Evolutionary conservation across 495 filamentous ascomycete species (phyloP).

Genomic region (Venustampulla echinocandica): DNA sequence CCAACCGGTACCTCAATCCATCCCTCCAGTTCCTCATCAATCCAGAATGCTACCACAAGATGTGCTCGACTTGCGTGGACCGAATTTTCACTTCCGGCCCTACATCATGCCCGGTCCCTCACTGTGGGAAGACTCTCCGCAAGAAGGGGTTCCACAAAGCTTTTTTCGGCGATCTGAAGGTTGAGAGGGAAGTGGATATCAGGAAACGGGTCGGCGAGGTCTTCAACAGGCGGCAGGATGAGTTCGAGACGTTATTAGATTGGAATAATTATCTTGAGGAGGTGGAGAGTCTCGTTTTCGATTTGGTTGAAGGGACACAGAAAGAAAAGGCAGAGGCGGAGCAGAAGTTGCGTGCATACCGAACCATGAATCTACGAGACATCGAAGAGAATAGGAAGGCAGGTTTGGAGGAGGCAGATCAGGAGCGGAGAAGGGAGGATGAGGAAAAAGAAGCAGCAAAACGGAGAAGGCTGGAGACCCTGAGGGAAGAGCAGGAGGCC

Average conservation of each 20-base stretch:
- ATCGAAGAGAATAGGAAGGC: constrained; percentile 62
- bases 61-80: constrained; percentile 93
- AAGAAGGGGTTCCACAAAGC: constrained; percentile 75
- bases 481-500: constrained; percentile 41
- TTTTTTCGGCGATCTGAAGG: constrained; percentile 81
- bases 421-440: constrained; percentile 49
- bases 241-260: constrained; percentile 71
- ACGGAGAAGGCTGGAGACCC: constrained; percentile 34
- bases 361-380: constrained; percentile 58
- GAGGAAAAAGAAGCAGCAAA: constrained; percentile 50
- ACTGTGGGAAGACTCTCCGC: constrained; percentile 76
- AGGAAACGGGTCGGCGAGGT: constrained; percentile 68
- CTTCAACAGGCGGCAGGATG: constrained; percentile 82
- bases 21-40: constrained; percentile 93
- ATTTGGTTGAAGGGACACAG: constrained; percentile 66
- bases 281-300: constrained; percentile 83
- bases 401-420: constrained; percentile 55
- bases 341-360: constrained; percentile 54
- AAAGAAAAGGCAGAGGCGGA: constrained; percentile 55
- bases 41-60: constrained; percentile 96
- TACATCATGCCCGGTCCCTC: constrained; percentile 80
- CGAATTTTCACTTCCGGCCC: constrained; percentile 88
- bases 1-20: constrained; percentile 85
- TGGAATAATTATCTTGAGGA: constrained; percentile 94
- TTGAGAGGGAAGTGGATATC: constrained; percentile 94